Evolutionary conservation across 805 yeast genomes (phyloP).

Genomic region (Kazachstania kunashirensis): DNA sequence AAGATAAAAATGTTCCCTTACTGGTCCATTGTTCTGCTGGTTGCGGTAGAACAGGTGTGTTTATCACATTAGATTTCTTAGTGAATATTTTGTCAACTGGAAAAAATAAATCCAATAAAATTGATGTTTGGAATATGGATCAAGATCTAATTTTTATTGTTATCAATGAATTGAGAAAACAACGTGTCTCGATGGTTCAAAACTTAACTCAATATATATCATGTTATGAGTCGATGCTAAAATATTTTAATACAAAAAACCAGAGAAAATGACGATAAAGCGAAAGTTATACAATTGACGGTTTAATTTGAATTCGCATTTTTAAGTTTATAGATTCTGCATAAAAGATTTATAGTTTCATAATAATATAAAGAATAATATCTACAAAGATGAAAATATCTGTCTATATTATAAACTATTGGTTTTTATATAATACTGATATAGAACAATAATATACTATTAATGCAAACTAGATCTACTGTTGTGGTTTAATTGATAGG

Average conservation of each 20-base stretch:
- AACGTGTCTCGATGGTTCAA: constrained; percentile 72
- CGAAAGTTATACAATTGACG: no score
- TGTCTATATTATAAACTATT: no score
- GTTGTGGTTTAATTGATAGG: constrained; percentile 9
- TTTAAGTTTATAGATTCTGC: no score
- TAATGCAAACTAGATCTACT: background rate
- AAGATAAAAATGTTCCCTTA: constrained; percentile 35
- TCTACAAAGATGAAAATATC: no score
- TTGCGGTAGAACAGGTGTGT: constrained; percentile 91
- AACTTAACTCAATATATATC: constrained; percentile 59
- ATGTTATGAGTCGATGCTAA: constrained; percentile 50
- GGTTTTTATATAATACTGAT: no score
- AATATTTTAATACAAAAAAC: no score
- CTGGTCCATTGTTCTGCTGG: constrained; percentile 94
- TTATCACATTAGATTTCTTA: constrained; percentile 53
- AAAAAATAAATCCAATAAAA: constrained; percentile 25
- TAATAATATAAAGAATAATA: no score
- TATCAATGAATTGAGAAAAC: constrained; percentile 55
- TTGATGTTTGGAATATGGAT: constrained; percentile 35
- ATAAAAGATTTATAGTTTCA: no score
- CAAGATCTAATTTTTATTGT: constrained; percentile 51
- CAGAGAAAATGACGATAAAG: no score
- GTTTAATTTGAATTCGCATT: no score
- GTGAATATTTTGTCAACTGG: constrained; percentile 29
- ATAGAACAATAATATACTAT: no score